phyloP scores from a whole-genome alignment of 2,329 filamentous ascomycete species.

The Mycocentrospora acerina region DNA sequence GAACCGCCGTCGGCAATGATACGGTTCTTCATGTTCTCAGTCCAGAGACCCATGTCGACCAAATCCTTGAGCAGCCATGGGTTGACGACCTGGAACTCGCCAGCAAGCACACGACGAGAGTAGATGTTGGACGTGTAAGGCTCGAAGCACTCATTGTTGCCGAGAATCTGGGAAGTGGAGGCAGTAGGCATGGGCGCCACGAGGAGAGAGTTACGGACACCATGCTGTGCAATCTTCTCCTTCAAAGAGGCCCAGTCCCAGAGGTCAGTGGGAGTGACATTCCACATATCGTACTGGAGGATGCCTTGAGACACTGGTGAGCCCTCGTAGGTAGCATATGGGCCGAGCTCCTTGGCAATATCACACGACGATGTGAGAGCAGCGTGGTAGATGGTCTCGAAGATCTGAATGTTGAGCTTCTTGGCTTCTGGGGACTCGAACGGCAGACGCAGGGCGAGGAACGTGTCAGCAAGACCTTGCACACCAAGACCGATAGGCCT shows the following conservation, averaged over 20 bases:
- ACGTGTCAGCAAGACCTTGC: constrained; percentile 95
- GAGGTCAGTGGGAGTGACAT: constrained; percentile 85
- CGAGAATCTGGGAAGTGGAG: constrained; percentile 94
- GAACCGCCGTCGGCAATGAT: constrained; percentile 97
- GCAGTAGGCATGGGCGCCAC: constrained; percentile 98
- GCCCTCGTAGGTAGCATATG: constrained; percentile 89
- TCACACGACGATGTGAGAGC: constrained; percentile 87
- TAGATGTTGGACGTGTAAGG: constrained; percentile 99
- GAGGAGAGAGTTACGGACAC: constrained; percentile 92
- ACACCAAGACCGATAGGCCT: constrained; percentile 95
- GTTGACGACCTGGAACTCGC: constrained; percentile 99
- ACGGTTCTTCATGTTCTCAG: constrained; percentile 99
- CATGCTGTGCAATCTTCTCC: constrained; percentile 86
- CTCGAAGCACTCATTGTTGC: constrained; percentile 99
- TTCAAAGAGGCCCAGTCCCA: constrained; percentile 96
- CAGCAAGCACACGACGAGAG: constrained; percentile 93
- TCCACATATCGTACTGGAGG: constrained; percentile 99
- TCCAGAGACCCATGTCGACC: constrained; percentile 97
- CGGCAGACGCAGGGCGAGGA: constrained; percentile 92
- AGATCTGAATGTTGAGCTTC: constrained; percentile 95
- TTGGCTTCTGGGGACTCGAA: constrained; percentile 96
- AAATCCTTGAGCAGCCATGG: constrained; percentile 98
- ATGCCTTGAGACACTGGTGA: constrained; percentile 93
- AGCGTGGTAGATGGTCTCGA: constrained; percentile 98
- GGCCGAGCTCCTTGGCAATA: constrained; percentile 77